Evolutionary conservation across 129 eudicot species (phyloP).

Genomic region (Escallonia rubra): DNA sequence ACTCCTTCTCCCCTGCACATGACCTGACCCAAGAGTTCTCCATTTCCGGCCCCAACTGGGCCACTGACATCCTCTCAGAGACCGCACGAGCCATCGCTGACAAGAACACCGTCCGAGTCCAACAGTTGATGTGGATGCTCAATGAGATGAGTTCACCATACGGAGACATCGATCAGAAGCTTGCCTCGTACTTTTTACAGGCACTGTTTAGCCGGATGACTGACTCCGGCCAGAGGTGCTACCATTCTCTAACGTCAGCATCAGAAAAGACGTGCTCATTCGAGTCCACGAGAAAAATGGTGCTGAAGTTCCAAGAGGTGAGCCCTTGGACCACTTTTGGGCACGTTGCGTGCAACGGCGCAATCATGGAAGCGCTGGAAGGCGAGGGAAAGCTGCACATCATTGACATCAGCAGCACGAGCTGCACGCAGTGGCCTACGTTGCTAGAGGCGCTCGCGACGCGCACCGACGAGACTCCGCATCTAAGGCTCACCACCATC

Average conservation of each 20-base stretch:
- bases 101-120: constrained; percentile 43
- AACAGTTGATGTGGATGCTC: constrained; percentile 89
- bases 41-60: constrained; percentile 53
- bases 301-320: constrained; percentile 86
- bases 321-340: constrained; percentile 98
- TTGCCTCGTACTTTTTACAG: constrained; percentile 70
- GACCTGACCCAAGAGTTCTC: constrained; percentile 55
- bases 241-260: constrained; percentile 45
- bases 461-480: constrained; percentile 71
- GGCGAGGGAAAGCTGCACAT: constrained; percentile 68
- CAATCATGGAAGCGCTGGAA: constrained; percentile 83
- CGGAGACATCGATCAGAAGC: constrained; percentile 80
- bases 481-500: constrained; percentile 60
- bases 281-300: constrained; percentile 61
- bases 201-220: constrained; percentile 88
- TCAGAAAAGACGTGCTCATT: constrained; percentile 59
- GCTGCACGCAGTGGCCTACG: constrained; percentile 95
- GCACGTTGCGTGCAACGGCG: constrained; percentile 85
- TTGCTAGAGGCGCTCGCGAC: constrained; percentile 91
- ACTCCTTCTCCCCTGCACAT: constrained; percentile 35
- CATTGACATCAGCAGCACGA: constrained; percentile 72
- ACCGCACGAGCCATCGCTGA: constrained; percentile 74
- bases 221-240: constrained; percentile 56
- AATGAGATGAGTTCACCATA: constrained; percentile 80
- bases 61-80: constrained; percentile 51